phyloP scores from a whole-genome alignment of 805 yeast genomes.

The Blastobotrys terrestris region DNA sequence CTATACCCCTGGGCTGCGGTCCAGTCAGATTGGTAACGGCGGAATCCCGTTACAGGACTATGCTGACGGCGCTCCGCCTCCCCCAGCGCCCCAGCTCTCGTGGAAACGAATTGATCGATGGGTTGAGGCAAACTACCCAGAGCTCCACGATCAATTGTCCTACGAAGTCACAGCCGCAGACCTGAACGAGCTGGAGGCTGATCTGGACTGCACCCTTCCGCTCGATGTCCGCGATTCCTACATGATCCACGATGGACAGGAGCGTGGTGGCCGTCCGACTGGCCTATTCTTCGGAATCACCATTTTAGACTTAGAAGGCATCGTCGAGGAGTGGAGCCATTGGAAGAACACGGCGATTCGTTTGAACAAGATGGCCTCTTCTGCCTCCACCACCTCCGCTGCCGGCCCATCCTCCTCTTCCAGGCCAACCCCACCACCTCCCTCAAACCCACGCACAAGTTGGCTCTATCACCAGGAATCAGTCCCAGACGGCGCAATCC shows the following conservation, averaged over 20 bases:
- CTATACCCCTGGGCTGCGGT: constrained; percentile 32
- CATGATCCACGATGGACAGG: constrained; percentile 88
- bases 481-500: constrained; percentile 70
- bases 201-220: constrained; percentile 69
- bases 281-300: constrained; percentile 79
- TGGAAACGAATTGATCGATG: constrained; percentile 89
- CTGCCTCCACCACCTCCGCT: constrained; percentile 11
- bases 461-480: constrained; percentile 51
- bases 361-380: constrained; percentile 19
- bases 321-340: constrained; percentile 70
- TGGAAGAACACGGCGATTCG: constrained; percentile 56
- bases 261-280: constrained; percentile 62
- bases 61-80: constrained; percentile 53
- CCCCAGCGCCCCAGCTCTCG: constrained; percentile 62
- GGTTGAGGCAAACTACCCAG: constrained; percentile 74
- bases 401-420: constrained; percentile 3
- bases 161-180: constrained; percentile 78
- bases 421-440: constrained; percentile 21
- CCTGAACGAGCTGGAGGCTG: constrained; percentile 75
- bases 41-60: constrained; percentile 34
- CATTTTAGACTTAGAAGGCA: constrained; percentile 72
- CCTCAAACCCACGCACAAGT: constrained; percentile 19
- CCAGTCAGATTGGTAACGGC: constrained; percentile 29
- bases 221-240: constrained; percentile 74
- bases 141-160: constrained; percentile 69